Percentiles rank a stretch among this genome's conserved stretches.
Evolutionary conservation across 2,329 filamentous ascomycete species (phyloP).

Genomic region (Nannizziopsis arthrosporioides): DNA sequence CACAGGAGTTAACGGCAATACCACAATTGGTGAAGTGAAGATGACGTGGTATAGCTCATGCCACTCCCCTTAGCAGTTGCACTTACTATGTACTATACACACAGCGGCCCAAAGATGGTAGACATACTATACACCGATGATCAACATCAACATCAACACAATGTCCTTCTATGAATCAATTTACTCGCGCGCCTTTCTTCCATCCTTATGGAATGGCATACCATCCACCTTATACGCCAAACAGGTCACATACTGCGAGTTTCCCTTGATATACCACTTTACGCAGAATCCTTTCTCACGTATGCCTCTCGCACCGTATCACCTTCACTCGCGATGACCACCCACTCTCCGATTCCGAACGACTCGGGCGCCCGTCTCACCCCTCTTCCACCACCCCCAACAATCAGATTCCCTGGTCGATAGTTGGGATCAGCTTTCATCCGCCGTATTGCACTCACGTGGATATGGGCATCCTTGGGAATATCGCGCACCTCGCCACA

Average conservation of each 20-base stretch:
- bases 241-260: neutral
- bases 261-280: neutral
- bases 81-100: too few relatives aligned
- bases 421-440: constrained; percentile 55
- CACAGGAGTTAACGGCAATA: too few relatives aligned
- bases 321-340: constrained; percentile 50
- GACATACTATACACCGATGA: too few relatives aligned
- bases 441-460: constrained; percentile 61
- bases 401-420: constrained; percentile 65
- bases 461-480: constrained; percentile 56
- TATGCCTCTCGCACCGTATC: constrained; percentile 60
- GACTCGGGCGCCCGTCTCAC: constrained; percentile 48
- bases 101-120: too few relatives aligned
- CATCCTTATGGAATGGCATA: too few relatives aligned
- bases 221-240: too few relatives aligned
- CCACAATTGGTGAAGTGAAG: too few relatives aligned
- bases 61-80: too few relatives aligned
- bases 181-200: too few relatives aligned
- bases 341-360: constrained; percentile 61
- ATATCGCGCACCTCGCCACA: constrained; percentile 68
- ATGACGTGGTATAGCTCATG: too few relatives aligned
- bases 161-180: too few relatives aligned
- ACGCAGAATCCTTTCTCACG: constrained; percentile 34
- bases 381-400: constrained; percentile 66
- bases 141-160: too few relatives aligned